Conservation (phyloP, 305 asterid genomes). For the Fraxinus velutina region DNA sequence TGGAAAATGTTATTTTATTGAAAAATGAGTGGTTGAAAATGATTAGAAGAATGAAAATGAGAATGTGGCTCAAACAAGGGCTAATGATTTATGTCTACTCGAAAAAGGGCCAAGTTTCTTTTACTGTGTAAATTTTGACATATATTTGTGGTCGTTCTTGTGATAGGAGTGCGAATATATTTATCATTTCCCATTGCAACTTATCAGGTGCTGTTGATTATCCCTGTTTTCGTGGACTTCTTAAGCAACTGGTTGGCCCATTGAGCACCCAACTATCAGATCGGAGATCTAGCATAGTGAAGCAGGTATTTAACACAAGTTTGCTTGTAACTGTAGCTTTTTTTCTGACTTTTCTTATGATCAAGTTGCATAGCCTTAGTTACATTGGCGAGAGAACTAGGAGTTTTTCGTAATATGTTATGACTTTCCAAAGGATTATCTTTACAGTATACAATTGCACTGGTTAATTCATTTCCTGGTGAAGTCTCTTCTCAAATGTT, state of each 20-base stretch:
- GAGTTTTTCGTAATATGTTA: conserved; percentile 1
- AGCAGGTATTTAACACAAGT: conserved; percentile 59
- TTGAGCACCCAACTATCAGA: conserved; percentile 90
- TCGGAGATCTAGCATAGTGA: conserved; percentile 96
- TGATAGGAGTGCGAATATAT: not conserved
- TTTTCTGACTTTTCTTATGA: not conserved
- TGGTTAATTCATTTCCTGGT: conserved; percentile 18
- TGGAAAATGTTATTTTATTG: too few relatives aligned
- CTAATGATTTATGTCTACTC: not conserved
- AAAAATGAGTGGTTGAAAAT: too few relatives aligned
- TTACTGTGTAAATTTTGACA: not conserved
- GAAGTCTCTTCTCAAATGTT: conserved; percentile 14
- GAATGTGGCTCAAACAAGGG: too few relatives aligned
- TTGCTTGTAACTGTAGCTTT: conserved; percentile 13
- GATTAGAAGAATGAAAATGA: too few relatives aligned
- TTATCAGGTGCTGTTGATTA: conserved; percentile 83
- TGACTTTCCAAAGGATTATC: conserved; percentile 18
- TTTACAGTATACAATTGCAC: not conserved
- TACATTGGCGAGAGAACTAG: conserved; percentile 3
- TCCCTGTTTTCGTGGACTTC: conserved; percentile 88
- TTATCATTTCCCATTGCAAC: conserved; percentile 24
- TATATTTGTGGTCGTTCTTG: conserved; percentile 2
- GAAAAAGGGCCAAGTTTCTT: conserved; percentile 9
- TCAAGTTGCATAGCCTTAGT: not conserved
- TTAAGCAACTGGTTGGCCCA: conserved; percentile 89